Evolutionary conservation across 1,284 basidiomycete species (phyloP).

Genomic region (Microbotryum lychnidis-dioicae): DNA sequence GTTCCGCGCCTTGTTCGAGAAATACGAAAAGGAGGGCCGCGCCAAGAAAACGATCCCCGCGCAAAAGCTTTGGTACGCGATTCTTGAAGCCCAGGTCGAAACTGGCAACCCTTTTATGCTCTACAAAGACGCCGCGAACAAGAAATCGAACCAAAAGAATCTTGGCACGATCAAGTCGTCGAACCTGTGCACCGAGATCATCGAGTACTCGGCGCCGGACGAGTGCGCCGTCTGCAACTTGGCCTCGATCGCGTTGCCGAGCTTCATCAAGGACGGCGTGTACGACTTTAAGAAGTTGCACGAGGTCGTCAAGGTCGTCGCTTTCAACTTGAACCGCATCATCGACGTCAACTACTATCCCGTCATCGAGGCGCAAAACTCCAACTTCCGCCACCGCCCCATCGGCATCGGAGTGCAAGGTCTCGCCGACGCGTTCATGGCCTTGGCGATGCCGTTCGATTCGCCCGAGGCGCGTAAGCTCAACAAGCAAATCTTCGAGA

Average conservation of each 20-base stretch:
- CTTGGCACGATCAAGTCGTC: slow-evolving; percentile 99
- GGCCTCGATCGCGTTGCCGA: slow-evolving; percentile 88
- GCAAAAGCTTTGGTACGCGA: slow-evolving; percentile 98
- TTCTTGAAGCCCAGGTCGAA: slow-evolving; percentile 95
- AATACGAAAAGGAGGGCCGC: slow-evolving; percentile 86
- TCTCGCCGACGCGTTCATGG: slow-evolving; percentile 97
- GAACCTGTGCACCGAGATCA: slow-evolving; percentile 98
- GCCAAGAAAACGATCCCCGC: slow-evolving; percentile 81
- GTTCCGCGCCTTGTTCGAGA: slow-evolving; percentile 82
- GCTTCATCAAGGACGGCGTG: slow-evolving; percentile 40
- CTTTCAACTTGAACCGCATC: slow-evolving; percentile 87
- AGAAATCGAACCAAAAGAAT: slow-evolving; percentile 97
- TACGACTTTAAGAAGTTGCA: slow-evolving; percentile 79
- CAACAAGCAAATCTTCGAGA: slow-evolving; percentile 97
- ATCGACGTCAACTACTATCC: slow-evolving; percentile 93
- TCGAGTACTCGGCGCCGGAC: slow-evolving; percentile 95
- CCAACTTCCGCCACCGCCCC: slow-evolving; percentile 96
- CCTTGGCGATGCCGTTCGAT: slow-evolving; percentile 91
- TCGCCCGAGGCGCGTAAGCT: slow-evolving; percentile 77
- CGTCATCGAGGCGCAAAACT: slow-evolving; percentile 76
- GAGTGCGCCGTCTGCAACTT: slow-evolving; percentile 99
- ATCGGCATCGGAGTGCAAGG: slow-evolving; percentile 98
- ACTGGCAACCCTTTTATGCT: slow-evolving; percentile 98
- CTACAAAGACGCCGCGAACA: slow-evolving; percentile 63
- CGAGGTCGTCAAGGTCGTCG: slow-evolving; percentile 84